Evolutionary conservation across 768 basidiomycete genomes (phyloP).

Genomic region (Termitomyces sp.): DNA sequence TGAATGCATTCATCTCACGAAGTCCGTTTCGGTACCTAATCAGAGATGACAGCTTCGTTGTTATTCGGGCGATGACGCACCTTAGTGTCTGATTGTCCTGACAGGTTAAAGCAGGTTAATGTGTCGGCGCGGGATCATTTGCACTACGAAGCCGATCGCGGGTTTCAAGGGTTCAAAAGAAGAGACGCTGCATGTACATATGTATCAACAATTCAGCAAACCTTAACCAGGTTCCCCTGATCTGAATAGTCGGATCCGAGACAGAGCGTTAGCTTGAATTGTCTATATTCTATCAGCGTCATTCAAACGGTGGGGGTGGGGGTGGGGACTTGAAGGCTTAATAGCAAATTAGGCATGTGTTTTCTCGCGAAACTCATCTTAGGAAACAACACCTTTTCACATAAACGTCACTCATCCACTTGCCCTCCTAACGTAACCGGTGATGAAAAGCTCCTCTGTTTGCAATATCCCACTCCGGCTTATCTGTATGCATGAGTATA

Average conservation of each 20-base stretch:
- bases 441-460: neutral
- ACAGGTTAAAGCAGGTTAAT: neutral
- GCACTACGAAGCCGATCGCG: neutral
- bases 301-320: neutral
- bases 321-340: neutral
- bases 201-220: too few species aligned
- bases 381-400: too few species aligned
- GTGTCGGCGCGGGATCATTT: slow-evolving; percentile 1
- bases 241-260: neutral
- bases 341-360: neutral
- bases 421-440: neutral
- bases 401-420: neutral
- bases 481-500: too few species aligned
- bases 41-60: neutral
- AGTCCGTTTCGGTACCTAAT: neutral
- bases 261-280: neutral
- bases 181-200: neutral
- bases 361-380: too few species aligned
- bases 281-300: neutral
- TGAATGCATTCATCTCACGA: neutral
- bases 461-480: neutral
- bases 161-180: neutral
- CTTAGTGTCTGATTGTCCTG: neutral
- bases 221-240: neutral
- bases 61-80: slow-evolving; percentile 3